Conservation (phyloP, 306 rosid genomes). For the Prinsepia uniflora region DNA sequence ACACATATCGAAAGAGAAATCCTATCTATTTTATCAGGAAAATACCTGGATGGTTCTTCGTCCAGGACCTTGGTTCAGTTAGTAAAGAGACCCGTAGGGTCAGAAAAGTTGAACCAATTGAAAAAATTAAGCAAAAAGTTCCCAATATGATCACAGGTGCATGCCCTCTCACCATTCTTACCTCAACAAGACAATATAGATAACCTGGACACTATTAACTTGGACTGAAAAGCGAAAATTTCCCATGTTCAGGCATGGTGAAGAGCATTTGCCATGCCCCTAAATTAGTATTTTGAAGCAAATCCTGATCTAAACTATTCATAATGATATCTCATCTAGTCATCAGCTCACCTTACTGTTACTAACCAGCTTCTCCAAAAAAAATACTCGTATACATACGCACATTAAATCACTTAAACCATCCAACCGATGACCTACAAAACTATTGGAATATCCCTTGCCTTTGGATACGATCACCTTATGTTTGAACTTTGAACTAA, state of each 20-base stretch:
- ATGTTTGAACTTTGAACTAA: not conserved
- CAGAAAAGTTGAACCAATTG: not conserved
- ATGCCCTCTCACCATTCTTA: not conserved
- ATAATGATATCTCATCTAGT: not conserved
- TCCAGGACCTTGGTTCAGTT: not conserved
- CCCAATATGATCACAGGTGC: not conserved
- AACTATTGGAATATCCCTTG: not conserved
- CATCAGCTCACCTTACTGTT: not conserved
- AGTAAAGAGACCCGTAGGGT: not conserved
- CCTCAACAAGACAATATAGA: not conserved
- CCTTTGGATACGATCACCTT: not conserved
- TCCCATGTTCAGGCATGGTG: not conserved
- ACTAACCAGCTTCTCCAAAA: not conserved
- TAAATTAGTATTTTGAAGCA: not conserved
- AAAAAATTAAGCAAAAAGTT: not conserved
- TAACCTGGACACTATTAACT: not conserved
- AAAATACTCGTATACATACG: not conserved
- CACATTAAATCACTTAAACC: not conserved
- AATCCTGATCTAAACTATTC: not conserved
- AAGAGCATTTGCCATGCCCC: not conserved
- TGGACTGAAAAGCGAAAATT: not conserved
- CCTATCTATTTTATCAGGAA: not conserved
- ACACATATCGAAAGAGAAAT: not conserved
- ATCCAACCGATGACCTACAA: not conserved
- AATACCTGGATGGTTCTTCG: not conserved